Conservation (phyloP, 2,329 filamentous ascomycete genomes). For the Emericellopsis cladophorae region DNA sequence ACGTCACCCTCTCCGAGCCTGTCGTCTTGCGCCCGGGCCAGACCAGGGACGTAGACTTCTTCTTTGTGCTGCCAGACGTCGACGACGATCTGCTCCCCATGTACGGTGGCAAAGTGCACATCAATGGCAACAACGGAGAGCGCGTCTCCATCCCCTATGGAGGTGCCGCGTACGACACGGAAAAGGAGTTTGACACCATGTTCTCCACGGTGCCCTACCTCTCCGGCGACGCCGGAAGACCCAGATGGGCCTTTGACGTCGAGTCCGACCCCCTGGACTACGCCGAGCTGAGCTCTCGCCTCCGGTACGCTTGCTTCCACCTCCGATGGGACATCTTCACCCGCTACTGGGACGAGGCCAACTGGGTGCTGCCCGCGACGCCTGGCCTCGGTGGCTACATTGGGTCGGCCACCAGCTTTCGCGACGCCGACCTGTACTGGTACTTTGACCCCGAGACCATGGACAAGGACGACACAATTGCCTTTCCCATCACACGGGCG, state of each 20-base stretch:
- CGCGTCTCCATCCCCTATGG: slow-evolving; percentile 27
- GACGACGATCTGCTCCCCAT: slow-evolving; percentile 23
- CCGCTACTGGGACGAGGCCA: slow-evolving; percentile 19
- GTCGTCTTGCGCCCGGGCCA: slow-evolving; percentile 14
- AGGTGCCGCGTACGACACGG: slow-evolving; percentile 22
- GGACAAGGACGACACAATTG: slow-evolving; percentile 22
- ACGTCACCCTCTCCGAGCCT: slow-evolving; percentile 14
- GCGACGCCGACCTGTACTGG: slow-evolving; percentile 15
- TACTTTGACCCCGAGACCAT: slow-evolving; percentile 21
- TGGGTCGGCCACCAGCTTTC: slow-evolving; percentile 27
- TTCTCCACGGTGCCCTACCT: slow-evolving; percentile 15
- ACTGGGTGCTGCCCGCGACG: slow-evolving; percentile 28
- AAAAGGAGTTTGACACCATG: slow-evolving; percentile 24
- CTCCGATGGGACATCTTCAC: slow-evolving; percentile 28
- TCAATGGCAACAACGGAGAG: slow-evolving; percentile 26
- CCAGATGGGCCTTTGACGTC: slow-evolving; percentile 19
- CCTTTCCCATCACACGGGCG: slow-evolving; percentile 22
- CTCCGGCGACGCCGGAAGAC: slow-evolving; percentile 10
- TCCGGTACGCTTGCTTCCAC: slow-evolving; percentile 19
- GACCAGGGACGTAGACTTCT: slow-evolving; percentile 14
- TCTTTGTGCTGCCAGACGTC: slow-evolving; percentile 15
- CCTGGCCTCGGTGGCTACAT: slow-evolving; percentile 24
- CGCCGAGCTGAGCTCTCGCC: slow-evolving; percentile 13
- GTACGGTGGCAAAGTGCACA: slow-evolving; percentile 29
- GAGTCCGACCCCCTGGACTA: slow-evolving; percentile 14